These are phyloP conservation scores for Pseudoperonospora humuli DNA, from an alignment of 352 stramenopile species.

Conservation along the genomic window DNA sequence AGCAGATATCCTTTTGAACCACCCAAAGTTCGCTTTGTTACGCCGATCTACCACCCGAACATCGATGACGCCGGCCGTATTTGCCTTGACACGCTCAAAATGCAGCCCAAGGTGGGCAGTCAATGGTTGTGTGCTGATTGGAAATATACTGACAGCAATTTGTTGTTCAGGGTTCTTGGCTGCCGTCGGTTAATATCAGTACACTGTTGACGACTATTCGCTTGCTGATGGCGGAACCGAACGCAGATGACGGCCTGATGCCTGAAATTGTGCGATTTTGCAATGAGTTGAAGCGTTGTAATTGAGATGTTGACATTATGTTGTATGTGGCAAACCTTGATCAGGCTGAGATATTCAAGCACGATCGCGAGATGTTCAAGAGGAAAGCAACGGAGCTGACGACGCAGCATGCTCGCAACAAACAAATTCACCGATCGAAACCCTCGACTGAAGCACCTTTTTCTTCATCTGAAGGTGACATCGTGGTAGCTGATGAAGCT, in stretches of 20 bases:
- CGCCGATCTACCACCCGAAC: conserved; percentile 81
- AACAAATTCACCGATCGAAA: conserved; percentile 5
- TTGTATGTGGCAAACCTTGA: neutral
- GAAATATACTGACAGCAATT: neutral
- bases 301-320: neutral
- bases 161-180: conserved; percentile 70
- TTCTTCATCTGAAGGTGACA: neutral
- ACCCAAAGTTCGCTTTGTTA: conserved; percentile 69
- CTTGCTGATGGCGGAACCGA: conserved; percentile 86
- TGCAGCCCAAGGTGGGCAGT: conserved; percentile 67
- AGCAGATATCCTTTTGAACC: conserved; percentile 78
- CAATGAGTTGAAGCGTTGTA: neutral
- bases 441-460: neutral
- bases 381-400: conserved; percentile 59
- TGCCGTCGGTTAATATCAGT: conserved; percentile 88
- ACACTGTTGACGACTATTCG: conserved; percentile 87
- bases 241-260: conserved; percentile 88
- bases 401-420: conserved; percentile 30
- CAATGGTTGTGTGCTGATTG: neutral
- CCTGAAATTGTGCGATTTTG: conserved; percentile 64
- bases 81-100: conserved; percentile 89
- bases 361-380: conserved; percentile 66
- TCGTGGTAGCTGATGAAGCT: conserved; percentile 1
- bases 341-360: conserved; percentile 76
- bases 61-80: conserved; percentile 84